Base-by-base conservation (phyloP, 371 early-diverging fungal genomes). In the Nosema granulosis region DNA sequence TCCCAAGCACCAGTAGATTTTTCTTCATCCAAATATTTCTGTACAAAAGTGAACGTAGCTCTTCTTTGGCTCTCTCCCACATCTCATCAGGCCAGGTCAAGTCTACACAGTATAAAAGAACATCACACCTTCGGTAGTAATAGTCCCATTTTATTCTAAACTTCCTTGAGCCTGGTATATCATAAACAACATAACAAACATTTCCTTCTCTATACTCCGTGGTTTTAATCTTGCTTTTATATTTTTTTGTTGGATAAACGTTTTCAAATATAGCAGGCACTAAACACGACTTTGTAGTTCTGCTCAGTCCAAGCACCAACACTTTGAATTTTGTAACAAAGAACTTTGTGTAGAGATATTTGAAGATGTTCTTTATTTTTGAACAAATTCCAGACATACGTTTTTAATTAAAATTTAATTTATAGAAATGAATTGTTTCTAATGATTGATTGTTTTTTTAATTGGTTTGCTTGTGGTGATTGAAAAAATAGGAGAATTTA, bases 1-100 rank as follows among this genome's bases (percentile, higher is more conserved):
- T 96, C n/a, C 94, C 97, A 29, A 96, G 88, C 34, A 97, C 93
- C 61, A 97, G 88, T 20, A 84, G 58, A 32, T 68, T 76, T 54
- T 58, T 75, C 31, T 71, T 78, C 0, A 26, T 70, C 51, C 75
- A 49, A 50, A 70, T 75, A 69, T 82, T 84, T 74, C 79, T 75
- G 50, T 78, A 62, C 9, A 84, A 49, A 16, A 84, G 35, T 2
- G 54, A 38, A n/a, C 51, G 26, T 22, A 84, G 58, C 59, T 77
- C 75, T 12, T 74, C 56, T 66, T 74, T 82, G 34, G 77, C 66
- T 34, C 52, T 31, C 35, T 3, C 58, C 38, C 65, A 74, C 1
- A 32, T 29, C 43, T 71, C 63, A 20, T 61, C 70, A 35, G 12
- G 3, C 16, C 43, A 61, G 18, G 70, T 49, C 16, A 74, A 57